These are phyloP conservation scores for Aspergillus diversus DNA, from an alignment of 495 filamentous ascomycete species.

Conservation along the genomic window DNA sequence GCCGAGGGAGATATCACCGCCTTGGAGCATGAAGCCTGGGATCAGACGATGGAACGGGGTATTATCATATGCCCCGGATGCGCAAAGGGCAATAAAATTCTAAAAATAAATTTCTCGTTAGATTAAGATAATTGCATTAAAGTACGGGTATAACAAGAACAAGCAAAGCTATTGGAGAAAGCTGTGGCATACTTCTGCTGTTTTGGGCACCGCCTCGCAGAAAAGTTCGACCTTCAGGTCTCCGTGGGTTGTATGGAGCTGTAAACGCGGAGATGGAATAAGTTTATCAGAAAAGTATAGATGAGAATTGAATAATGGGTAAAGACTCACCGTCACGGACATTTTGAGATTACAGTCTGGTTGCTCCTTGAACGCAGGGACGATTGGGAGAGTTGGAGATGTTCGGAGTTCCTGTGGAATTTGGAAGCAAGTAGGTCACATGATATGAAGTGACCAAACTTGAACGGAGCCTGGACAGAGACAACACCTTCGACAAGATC, in stretches of 20 bases:
- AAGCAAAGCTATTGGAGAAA: not conserved
- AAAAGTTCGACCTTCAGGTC: conserved; percentile 96
- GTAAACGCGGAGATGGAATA: conserved; percentile 20
- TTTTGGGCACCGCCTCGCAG: conserved; percentile 91
- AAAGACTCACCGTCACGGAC: conserved; percentile 36
- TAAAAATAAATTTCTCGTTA: conserved; percentile 32
- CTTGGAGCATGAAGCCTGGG: conserved; percentile 89
- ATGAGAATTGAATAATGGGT: not conserved
- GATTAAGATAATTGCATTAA: not conserved
- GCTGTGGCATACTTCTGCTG: conserved; percentile 62
- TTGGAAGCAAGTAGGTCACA: conserved; percentile 18
- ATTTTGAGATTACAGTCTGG: conserved; percentile 16
- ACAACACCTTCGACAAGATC: not conserved
- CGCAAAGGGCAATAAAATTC: conserved; percentile 98
- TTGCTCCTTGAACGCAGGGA: too few relatives aligned
- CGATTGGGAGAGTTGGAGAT: too few relatives aligned
- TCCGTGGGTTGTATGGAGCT: conserved; percentile 87
- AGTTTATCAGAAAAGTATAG: not conserved
- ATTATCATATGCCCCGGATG: conserved; percentile 80
- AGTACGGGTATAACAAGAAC: not conserved
- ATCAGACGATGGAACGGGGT: conserved; percentile 93
- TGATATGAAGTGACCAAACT: conserved; percentile 4
- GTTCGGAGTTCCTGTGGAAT: not conserved
- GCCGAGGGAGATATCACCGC: conserved; percentile 74
- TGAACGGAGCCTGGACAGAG: not conserved